Evolutionary conservation across 2,329 filamentous ascomycete species (phyloP), one percentile per base, ranked within the genome.

Genomic region (Talaromyces sp.): DNA sequence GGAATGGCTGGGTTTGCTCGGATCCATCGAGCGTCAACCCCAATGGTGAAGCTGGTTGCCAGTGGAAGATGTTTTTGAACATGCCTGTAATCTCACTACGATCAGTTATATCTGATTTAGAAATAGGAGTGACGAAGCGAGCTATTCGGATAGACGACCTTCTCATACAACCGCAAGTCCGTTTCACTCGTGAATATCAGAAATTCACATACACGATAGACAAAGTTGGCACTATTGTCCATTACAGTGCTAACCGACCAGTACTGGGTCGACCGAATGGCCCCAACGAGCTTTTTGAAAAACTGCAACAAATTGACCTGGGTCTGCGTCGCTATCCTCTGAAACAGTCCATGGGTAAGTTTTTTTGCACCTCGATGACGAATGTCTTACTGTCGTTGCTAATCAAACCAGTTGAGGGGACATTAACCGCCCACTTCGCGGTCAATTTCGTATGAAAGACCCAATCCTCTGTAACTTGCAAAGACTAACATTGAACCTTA

Each of bases 1-100:
- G 88, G 86, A 74, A 73, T 5, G 79, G 81, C 1, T 90, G 87
- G 87, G 71, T 75, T 27, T 92, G 88, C 62, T 59, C 63, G 2
- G 70, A 71, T 56, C 56, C 65, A 31, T 24, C 59, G 21, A 50
- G 58, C 46, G 11, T n/a, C 32, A 41, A 50, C 4, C 21, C 1
- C 13, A 21, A 17, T 7, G 2, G 46, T 49, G 9, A 13, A 46
- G 76, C 80, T 50, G 83, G 79, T 14, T 63, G 64, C 0, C 66
- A 65, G 1, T 90, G 86, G 65, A 70, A 67, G 11, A 73, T 81
- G 41, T 62, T 64, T 1, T 26, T 71, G 26, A 55, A 59, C 0
- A 67, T 72, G 55, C 64, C 63, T 5, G 62, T 64, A 0, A 51
- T 74, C 21, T 68, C 73, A 63, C 77, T 64, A 7, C 67, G 60